These are phyloP conservation scores for Aureobasidium namibiae DNA, from an alignment of 2,329 filamentous ascomycete species.

Conservation along the genomic window DNA sequence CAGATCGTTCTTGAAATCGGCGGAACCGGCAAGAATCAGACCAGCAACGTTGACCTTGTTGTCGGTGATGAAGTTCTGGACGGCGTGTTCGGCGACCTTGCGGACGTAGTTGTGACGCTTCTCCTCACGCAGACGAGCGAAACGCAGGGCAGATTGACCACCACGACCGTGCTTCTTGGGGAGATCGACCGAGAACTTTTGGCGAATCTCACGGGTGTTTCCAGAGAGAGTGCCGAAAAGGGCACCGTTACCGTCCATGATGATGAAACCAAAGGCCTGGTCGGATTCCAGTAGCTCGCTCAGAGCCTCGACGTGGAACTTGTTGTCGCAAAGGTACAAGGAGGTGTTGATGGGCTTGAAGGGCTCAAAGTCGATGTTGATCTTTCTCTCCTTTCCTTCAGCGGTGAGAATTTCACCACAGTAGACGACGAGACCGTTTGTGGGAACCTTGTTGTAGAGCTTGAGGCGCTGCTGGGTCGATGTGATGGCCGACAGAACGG, in stretches of 20 bases:
- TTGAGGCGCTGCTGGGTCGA: slow-evolving; percentile 98
- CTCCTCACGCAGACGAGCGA: slow-evolving; percentile 97
- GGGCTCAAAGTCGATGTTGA: slow-evolving; percentile 99
- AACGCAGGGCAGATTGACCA: slow-evolving; percentile 99
- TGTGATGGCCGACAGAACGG: slow-evolving; percentile 94
- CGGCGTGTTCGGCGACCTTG: slow-evolving; percentile 94
- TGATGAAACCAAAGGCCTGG: slow-evolving; percentile 98
- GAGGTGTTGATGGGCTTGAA: slow-evolving; percentile 99
- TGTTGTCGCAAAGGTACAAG: slow-evolving; percentile 98
- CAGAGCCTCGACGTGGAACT: slow-evolving; percentile 96
- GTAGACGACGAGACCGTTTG: slow-evolving; percentile 96
- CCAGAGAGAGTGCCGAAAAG: slow-evolving; percentile 95
- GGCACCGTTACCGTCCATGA: slow-evolving; percentile 99
- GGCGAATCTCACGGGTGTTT: slow-evolving; percentile 91
- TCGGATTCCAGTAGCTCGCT: slow-evolving; percentile 97
- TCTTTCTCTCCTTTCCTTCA: slow-evolving; percentile 98
- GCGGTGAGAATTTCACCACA: slow-evolving; percentile 99
- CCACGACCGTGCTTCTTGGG: slow-evolving; percentile 99
- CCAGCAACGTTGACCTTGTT: slow-evolving; percentile 98
- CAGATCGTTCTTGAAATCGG: slow-evolving; percentile 98
- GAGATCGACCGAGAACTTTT: slow-evolving; percentile 97
- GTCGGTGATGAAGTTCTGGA: slow-evolving; percentile 97
- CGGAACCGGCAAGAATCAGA: slow-evolving; percentile 89
- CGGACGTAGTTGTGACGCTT: slow-evolving; percentile 99
- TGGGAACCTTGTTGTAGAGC: slow-evolving; percentile 97